Conservation (phyloP, 2,329 filamentous ascomycete genomes). For the Fusarium sp. region DNA sequence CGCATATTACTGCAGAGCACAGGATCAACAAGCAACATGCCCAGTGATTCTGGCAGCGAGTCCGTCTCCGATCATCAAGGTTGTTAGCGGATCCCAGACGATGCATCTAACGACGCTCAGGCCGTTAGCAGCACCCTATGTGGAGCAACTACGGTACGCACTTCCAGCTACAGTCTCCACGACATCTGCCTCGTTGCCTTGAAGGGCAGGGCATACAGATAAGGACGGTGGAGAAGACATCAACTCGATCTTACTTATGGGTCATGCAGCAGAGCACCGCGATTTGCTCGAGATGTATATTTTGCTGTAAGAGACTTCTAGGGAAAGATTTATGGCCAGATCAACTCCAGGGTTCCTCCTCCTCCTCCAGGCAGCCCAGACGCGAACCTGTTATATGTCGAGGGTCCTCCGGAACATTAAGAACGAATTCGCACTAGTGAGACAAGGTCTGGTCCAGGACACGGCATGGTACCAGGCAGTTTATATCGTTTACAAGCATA, state of each 20-base stretch:
- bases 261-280: not conserved
- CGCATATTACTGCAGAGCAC: not conserved
- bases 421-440: slow-evolving; percentile 16
- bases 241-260: not conserved
- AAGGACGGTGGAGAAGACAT: not conserved
- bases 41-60: slow-evolving; percentile 1
- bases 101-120: slow-evolving; percentile 35
- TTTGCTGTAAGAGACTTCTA: not conserved
- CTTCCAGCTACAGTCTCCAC: slow-evolving; percentile 24
- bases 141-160: slow-evolving; percentile 29
- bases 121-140: slow-evolving; percentile 32
- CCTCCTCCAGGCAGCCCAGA: not conserved
- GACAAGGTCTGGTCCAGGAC: slow-evolving; percentile 8
- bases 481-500: slow-evolving; percentile 34
- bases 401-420: slow-evolving; percentile 4
- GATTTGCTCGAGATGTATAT: not conserved
- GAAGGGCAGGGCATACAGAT: slow-evolving; percentile 6
- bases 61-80: slow-evolving; percentile 36
- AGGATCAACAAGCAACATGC: slow-evolving; percentile 2
- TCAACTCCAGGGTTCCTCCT: not conserved
- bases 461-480: not conserved
- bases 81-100: slow-evolving; percentile 23
- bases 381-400: not conserved
- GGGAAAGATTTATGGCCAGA: not conserved
- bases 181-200: slow-evolving; percentile 10